Evolutionary conservation across 2,329 filamentous ascomycete species (phyloP).

Genomic region (Talaromyces sp.): DNA sequence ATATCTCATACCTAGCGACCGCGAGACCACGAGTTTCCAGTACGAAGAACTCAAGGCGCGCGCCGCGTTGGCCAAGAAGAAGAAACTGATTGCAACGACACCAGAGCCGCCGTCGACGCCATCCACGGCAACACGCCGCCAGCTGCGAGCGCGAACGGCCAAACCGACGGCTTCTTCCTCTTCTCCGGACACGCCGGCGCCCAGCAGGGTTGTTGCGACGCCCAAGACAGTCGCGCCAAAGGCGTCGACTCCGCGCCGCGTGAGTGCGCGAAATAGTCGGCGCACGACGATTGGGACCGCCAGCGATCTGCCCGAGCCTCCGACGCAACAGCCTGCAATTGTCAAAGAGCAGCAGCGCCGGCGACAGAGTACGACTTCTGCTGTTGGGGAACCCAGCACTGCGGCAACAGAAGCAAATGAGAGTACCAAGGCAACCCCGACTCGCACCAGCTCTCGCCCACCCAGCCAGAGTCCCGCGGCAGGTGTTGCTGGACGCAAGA

Average conservation of each 20-base stretch:
- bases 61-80: slow-evolving; percentile 57
- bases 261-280: slow-evolving; percentile 44
- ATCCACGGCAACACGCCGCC: slow-evolving; percentile 58
- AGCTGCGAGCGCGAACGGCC: slow-evolving; percentile 65
- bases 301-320: slow-evolving; percentile 38
- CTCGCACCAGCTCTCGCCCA: slow-evolving; percentile 13
- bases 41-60: slow-evolving; percentile 73
- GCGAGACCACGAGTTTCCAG: slow-evolving; percentile 69
- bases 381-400: slow-evolving; percentile 5
- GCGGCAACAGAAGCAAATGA: background rate
- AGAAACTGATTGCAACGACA: slow-evolving; percentile 51
- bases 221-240: slow-evolving; percentile 16
- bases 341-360: background rate
- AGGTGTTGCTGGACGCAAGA: slow-evolving; percentile 54
- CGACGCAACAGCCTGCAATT: slow-evolving; percentile 2
- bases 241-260: slow-evolving; percentile 50
- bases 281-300: slow-evolving; percentile 58
- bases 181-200: slow-evolving; percentile 40
- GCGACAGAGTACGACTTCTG: slow-evolving; percentile 21
- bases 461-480: slow-evolving; percentile 20
- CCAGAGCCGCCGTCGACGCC: slow-evolving; percentile 37
- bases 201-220: background rate
- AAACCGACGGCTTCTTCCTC: slow-evolving; percentile 25
- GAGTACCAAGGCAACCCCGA: slow-evolving; percentile 9
- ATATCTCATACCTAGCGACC: slow-evolving; percentile 69